A percentile compares a stretch with the other conserved stretches of the same genome.
Evolutionary conservation across 495 filamentous ascomycete genomes (phyloP).

Genomic region (Polyplosphaeria fusca): DNA sequence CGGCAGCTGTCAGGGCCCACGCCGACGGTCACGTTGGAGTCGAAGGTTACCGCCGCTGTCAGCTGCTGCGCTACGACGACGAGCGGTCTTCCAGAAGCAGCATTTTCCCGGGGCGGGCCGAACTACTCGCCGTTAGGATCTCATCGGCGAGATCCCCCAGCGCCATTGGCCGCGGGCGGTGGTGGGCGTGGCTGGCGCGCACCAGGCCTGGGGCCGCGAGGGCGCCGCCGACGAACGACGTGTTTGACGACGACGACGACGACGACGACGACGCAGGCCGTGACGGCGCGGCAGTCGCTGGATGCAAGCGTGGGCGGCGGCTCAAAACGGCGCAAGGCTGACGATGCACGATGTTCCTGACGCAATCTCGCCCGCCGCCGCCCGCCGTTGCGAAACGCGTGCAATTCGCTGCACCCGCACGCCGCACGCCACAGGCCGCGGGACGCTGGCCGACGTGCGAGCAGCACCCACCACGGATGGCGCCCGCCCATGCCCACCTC

Average conservation of each 20-base stretch:
- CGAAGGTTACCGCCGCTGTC: slow-evolving; percentile 26
- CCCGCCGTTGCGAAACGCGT: slow-evolving; percentile 33
- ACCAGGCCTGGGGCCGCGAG: slow-evolving; percentile 16
- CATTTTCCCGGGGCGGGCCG: slow-evolving; percentile 35
- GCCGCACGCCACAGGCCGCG: slow-evolving; percentile 21
- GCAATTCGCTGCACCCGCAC: slow-evolving; percentile 19
- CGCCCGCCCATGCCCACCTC: neutral
- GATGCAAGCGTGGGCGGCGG: slow-evolving; percentile 10
- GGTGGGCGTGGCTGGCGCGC: slow-evolving; percentile 17
- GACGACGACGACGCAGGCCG: neutral
- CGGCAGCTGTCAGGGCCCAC: neutral
- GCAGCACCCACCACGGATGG: slow-evolving; percentile 18
- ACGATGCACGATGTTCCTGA: slow-evolving; percentile 32
- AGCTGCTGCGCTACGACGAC: slow-evolving; percentile 11
- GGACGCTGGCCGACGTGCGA: slow-evolving; percentile 11
- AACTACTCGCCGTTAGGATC: slow-evolving; percentile 32
- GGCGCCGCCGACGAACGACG: slow-evolving; percentile 9
- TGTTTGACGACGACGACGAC: neutral
- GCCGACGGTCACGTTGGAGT: slow-evolving; percentile 28
- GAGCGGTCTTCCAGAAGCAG: slow-evolving; percentile 31
- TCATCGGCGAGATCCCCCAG: slow-evolving; percentile 28
- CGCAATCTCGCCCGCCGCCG: slow-evolving; percentile 34
- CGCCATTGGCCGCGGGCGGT: neutral
- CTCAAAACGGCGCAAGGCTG: slow-evolving; percentile 32
- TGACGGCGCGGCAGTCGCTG: neutral